Evolutionary conservation across 2,329 filamentous ascomycete genomes (phyloP), one percentile per base, ranked within the genome.

Genomic region (Lithohypha guttulata): DNA sequence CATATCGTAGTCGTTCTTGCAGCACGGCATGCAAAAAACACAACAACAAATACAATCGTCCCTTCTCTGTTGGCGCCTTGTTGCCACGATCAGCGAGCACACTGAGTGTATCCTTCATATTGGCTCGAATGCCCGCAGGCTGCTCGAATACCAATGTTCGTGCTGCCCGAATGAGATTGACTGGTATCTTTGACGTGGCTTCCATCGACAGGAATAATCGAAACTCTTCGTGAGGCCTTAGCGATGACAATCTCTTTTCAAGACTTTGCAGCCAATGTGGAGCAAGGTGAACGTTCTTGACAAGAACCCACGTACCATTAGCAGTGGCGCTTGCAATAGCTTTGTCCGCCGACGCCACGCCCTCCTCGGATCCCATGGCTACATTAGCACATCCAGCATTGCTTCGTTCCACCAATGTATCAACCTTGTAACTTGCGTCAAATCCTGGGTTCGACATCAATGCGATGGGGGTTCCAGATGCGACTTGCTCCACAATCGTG

Each of bases 361-460:
- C 84, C 68, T 98, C 91, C 55, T 93, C 93, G 31, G 91, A 96
- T 55, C 91, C 91, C 91, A 98, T 98, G 53, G 93, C 93, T 56
- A 98, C 95, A 60, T 95, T 95, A 43, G 86, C 87, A 65, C 91
- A 98, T 39, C 75, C 79, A 36, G 84, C 79, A 43, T 77, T 75
- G 59, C 77, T 79, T 50, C 84, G 76, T 61, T 94, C 84, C 20
- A 96, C 93, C 39, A 98, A 71, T 45, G 80, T 85, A 60, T 98
- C 91, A 44, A 98, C 91, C 69, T 98, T 98, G 77, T 96, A 98
- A 58, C 85, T 94, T 39, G 93, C 93, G 61, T 98, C 91, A 59
- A 98, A 98, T 25, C 91, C 91, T 44, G 89, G 86, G 54, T 82
- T 95, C 4, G 91, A 98, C 53, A 89, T 89, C 23, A 98, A 73